Evolutionary conservation across 495 filamentous ascomycete species (phyloP), one percentile per base, ranked within the genome.

Genomic region (Penicillium canescens): DNA sequence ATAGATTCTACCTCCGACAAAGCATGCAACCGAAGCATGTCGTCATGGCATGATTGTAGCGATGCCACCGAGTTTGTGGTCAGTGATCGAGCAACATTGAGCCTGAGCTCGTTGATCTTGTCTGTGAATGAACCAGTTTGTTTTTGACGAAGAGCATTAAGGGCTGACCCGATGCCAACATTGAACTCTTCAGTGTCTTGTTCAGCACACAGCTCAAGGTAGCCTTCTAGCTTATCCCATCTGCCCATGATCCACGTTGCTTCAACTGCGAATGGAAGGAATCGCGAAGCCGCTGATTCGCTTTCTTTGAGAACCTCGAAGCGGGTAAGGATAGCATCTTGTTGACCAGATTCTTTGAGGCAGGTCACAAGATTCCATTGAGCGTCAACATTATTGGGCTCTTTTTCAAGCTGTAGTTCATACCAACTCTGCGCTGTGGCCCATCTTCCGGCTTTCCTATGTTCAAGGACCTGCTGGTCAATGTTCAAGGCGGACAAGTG

Each of bases 381-480:
- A 13, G 86, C 78, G 40, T 94, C 86, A 20, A 79, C 56, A 67
- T 96, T 85, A 39, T 85, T 76, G 1, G 95, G 91, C 40, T 86
- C 82, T 55, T 92, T 85, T 6, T 85, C 86, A 35, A 96, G 80
- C 54, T 88, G 84, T 34, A 95, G 79, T 65, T 98, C 92, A 69
- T 98, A 98, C 94, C 94, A 99, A 59, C 88, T 94, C 73, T 97
- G 93, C 39, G 90, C 95, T 44, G 94, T 91, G n/a, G 90, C 89
- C 94, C 92, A 99, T 65, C 92, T 81, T n/a, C 92, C 93, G 34
- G 91, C 89, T 64, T 95, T 97, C 34, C 86, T 83, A 66, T 98
- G 92, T 57, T 92, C 91, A 46, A 96, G 76, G 33, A 96, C 84
- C 60, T 99, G 92, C 62, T 97, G 92, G 41, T 96, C 89, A 47